Evolutionary conservation across 805 yeast species (phyloP).

Genomic region (Wickerhamiella sergipiensis): DNA sequence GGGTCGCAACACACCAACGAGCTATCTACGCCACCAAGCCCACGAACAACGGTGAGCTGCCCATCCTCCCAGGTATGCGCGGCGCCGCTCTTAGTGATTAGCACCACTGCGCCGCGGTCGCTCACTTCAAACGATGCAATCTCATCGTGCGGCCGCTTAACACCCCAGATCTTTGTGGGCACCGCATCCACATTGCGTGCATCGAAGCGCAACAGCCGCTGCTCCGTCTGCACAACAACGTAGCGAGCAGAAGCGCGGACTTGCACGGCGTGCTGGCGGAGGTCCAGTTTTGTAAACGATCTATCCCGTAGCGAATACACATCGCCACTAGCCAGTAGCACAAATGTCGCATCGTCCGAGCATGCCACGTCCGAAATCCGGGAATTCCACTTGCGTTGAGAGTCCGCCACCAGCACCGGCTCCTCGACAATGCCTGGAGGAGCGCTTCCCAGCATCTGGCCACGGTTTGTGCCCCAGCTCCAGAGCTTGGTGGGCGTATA

Average conservation of each 20-base stretch:
- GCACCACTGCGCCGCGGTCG: constrained; percentile 12
- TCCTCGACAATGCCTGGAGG: constrained; percentile 4
- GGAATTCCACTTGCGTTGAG: not conserved
- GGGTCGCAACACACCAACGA: constrained; percentile 10
- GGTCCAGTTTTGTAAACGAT: not conserved
- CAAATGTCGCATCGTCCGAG: constrained; percentile 10
- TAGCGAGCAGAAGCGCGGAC: constrained; percentile 10
- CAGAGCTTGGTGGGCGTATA: constrained; percentile 7
- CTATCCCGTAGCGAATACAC: constrained; percentile 4
- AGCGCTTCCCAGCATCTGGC: constrained; percentile 13
- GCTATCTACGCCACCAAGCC: constrained; percentile 8
- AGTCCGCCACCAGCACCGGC: constrained; percentile 8
- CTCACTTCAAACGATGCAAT: constrained; percentile 11
- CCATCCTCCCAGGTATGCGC: constrained; percentile 13
- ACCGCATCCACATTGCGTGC: not conserved
- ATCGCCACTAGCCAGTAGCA: constrained; percentile 9
- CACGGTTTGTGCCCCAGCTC: constrained; percentile 18
- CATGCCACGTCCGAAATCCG: constrained; percentile 10
- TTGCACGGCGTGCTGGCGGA: constrained; percentile 3
- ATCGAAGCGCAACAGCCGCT: constrained; percentile 6
- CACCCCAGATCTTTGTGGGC: constrained; percentile 9
- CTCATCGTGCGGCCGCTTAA: constrained; percentile 8
- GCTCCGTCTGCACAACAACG: constrained; percentile 7
- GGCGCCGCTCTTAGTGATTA: constrained; percentile 12
- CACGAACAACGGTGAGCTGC: constrained; percentile 4